Percentiles rank a stretch among this genome's conserved stretches.
phyloP scores from a whole-genome alignment of 1,284 basidiomycete species.

The Cryptococcus sp. region DNA sequence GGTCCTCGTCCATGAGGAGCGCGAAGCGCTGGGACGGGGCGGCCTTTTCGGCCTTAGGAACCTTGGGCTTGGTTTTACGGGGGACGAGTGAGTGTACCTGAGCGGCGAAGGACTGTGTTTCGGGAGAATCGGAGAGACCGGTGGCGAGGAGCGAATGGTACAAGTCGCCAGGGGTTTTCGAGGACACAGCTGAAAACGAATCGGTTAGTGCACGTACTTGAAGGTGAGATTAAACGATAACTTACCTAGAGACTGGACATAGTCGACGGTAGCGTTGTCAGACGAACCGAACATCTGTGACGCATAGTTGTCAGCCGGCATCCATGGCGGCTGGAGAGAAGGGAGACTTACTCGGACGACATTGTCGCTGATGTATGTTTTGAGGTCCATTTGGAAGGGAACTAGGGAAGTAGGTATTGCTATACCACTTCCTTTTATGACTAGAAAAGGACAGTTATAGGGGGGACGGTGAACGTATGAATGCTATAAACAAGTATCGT shows the following conservation, averaged over 20 bases:
- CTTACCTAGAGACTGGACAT: conserved; percentile 76
- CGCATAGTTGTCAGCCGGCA: conserved; percentile 9
- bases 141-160: conserved; percentile 69
- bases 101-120: conserved; percentile 72
- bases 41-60: conserved; percentile 32
- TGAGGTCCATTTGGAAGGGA: conserved; percentile 35
- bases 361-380: conserved; percentile 82
- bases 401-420: not conserved
- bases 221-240: not conserved
- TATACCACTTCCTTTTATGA: no score
- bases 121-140: conserved; percentile 74
- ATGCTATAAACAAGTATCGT: no score
- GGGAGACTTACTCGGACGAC: conserved; percentile 64
- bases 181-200: conserved; percentile 61
- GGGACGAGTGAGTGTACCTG: conserved; percentile 76
- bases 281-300: conserved; percentile 73
- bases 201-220: not conserved
- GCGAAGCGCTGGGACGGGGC: conserved; percentile 61
- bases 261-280: conserved; percentile 77
- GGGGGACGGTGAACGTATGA: no score
- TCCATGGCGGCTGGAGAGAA: no score
- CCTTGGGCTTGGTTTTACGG: conserved; percentile 65
- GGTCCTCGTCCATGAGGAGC: conserved; percentile 72
- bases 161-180: conserved; percentile 74
- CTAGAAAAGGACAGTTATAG: no score